Evolutionary conservation across 805 yeast species (phyloP), one percentile per base, ranked within the genome.

Genomic region (Saturnispora besseyi): DNA sequence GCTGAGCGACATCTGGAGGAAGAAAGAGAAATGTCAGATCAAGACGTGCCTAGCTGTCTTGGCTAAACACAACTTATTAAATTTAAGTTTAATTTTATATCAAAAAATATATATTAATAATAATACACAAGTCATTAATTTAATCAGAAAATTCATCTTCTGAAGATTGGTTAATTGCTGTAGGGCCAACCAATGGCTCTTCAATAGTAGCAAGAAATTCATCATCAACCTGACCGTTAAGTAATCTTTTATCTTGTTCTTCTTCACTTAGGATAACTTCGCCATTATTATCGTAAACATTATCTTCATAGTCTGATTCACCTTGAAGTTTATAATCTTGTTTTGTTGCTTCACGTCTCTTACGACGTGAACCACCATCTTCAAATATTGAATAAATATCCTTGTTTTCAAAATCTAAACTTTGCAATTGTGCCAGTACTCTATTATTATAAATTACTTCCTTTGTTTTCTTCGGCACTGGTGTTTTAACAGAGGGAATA

Each of bases 281-380:
- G 30, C 48, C 57, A 33, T 55, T 53, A 2, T 49, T 52, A 18
- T 55, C 56, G 40, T 55, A 55, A 12, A 53, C 56, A 22, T 50
- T 46, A 55, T 87, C 95, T 45, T 73, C 72, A 30, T 64, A 57
- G 44, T 71, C 68, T n/a, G 41, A 29, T 55, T 87, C 95, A 45
- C 73, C 72, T 28, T 66, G 75, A 22, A 89, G 93, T 65, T 84
- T 90, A 43, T 86, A 79, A 57, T 96, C 81, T 50, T 90, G 96
- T 48, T 68, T 62, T 59, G 57, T 53, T 11, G 57, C 59, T 22
- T 31, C 28, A 44, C 53, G 55, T 33, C 50, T 45, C 7, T 18
- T 34, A 31, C 55, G 49, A 4, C 38, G 7, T 22, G 12, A 28
- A 4, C 32, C 40, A 36, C 15, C 18, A 9, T 24, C 13, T 9